These are phyloP conservation scores for Magnolia officinalis DNA, from an alignment of 164 flowering plant genomes.

Conservation along the genomic window DNA sequence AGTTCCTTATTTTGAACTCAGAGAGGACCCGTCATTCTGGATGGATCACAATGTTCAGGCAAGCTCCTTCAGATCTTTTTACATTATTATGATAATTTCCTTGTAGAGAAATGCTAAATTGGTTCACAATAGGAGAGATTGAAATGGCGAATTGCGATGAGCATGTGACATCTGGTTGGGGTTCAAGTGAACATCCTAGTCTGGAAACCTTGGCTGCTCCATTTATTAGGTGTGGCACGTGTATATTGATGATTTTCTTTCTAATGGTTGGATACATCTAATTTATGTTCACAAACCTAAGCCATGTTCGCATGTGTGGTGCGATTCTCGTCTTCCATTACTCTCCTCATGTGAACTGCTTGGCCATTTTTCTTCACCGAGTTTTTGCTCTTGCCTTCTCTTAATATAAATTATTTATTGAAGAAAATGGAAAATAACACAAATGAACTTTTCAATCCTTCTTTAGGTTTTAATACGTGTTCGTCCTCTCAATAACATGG, in stretches of 20 bases:
- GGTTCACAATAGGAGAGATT: neutral
- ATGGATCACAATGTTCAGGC: conserved; percentile 99
- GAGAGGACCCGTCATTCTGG: conserved; percentile 95
- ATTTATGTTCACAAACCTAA: neutral
- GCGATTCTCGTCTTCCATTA: neutral
- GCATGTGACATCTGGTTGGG: neutral
- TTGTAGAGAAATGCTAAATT: neutral
- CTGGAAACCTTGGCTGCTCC: neutral
- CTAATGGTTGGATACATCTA: neutral
- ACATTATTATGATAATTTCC: neutral
- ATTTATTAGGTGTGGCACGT: neutral
- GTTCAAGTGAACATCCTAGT: neutral
- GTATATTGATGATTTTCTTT: neutral
- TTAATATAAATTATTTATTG: neutral
- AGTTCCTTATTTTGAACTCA: conserved; percentile 91
- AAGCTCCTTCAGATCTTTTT: neutral
- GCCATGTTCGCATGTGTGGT: neutral
- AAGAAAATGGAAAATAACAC: neutral
- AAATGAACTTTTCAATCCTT: neutral
- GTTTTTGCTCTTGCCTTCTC: neutral
- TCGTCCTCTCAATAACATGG: conserved; percentile 81
- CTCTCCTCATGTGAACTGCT: neutral
- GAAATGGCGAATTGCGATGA: neutral
- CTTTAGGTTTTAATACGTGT: conserved; percentile 82
- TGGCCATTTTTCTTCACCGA: neutral